A percentile compares a stretch with the other conserved stretches of the same genome.
Conservation (phyloP, 768 basidiomycete species). For the Flagelloscypha sp. region DNA sequence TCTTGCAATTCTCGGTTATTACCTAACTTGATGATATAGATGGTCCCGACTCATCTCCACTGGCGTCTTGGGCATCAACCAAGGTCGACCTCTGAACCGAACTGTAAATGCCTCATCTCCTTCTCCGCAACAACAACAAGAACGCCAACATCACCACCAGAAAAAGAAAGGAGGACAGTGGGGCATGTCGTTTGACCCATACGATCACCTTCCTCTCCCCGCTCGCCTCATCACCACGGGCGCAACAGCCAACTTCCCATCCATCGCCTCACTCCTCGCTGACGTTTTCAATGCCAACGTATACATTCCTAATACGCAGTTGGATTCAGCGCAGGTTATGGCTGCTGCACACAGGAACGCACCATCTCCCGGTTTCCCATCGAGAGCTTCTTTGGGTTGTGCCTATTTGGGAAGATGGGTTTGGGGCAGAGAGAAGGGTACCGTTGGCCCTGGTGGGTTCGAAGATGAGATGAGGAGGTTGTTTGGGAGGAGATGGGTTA, state of each 20-base stretch:
- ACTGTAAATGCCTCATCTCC: conserved; percentile 19
- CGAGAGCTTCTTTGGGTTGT: conserved; percentile 61
- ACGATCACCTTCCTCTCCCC: conserved; percentile 61
- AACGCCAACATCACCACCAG: conserved; percentile 15
- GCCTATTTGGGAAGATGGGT: conserved; percentile 83
- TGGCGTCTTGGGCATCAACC: conserved; percentile 48
- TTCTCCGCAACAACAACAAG: conserved; percentile 12
- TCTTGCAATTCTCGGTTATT: no score
- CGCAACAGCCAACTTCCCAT: conserved; percentile 78
- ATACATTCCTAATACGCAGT: conserved; percentile 63
- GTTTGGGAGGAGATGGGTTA: conserved; percentile 67
- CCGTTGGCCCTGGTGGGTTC: conserved; percentile 47
- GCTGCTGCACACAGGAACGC: conserved; percentile 57
- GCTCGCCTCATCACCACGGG: conserved; percentile 62
- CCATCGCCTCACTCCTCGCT: conserved; percentile 68
- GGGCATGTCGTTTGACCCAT: conserved; percentile 72
- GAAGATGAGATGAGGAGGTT: conserved; percentile 75
- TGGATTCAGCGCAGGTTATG: conserved; percentile 66
- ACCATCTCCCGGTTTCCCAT: conserved; percentile 60
- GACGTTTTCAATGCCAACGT: conserved; percentile 81
- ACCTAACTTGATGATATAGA: no score
- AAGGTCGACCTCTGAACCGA: conserved; percentile 19
- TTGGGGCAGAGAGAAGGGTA: conserved; percentile 57
- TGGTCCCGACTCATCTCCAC: conserved; percentile 69
- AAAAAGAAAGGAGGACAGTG: conserved; percentile 39